Conservation (phyloP, 768 basidiomycete genomes). For the Guyanaporus albipodus region DNA sequence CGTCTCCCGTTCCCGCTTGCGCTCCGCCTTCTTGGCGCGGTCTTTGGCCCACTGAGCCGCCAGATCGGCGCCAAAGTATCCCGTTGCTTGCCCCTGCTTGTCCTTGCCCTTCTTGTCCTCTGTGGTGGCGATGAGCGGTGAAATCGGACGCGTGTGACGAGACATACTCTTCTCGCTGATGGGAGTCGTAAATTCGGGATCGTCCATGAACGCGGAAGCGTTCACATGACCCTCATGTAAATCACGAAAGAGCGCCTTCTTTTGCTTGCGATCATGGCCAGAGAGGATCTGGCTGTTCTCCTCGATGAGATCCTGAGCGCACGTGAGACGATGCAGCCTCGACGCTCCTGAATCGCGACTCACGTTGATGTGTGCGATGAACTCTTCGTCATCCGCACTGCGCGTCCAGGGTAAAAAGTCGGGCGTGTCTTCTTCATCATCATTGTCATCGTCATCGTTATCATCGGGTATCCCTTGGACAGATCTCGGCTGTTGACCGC, state of each 20-base stretch:
- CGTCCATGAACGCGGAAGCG: conserved; percentile 26
- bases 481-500: conserved; percentile 10
- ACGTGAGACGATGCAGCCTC: background rate
- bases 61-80: conserved; percentile 50
- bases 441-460: too few relatives aligned
- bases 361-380: conserved; percentile 54
- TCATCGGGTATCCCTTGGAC: conserved; percentile 11
- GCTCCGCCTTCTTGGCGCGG: conserved; percentile 75
- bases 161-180: conserved; percentile 47
- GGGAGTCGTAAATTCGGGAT: conserved; percentile 19
- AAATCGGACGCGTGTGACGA: background rate
- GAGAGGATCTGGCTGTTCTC: conserved; percentile 49
- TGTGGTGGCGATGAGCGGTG: too few relatives aligned
- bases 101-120: conserved; percentile 33
- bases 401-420: conserved; percentile 28
- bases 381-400: conserved; percentile 57
- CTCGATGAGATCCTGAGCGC: conserved; percentile 63
- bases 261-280: conserved; percentile 43
- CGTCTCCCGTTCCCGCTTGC: conserved; percentile 58
- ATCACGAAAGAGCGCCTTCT: conserved; percentile 57
- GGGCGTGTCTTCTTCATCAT: conserved; percentile 28
- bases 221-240: conserved; percentile 54
- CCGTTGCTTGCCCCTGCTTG: background rate
- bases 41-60: conserved; percentile 75
- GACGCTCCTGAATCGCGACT: conserved; percentile 9